Evolutionary conservation across 2,329 filamentous ascomycete genomes (phyloP), one percentile per base, ranked within the genome.

Genomic region (Zalaria obscura): DNA sequence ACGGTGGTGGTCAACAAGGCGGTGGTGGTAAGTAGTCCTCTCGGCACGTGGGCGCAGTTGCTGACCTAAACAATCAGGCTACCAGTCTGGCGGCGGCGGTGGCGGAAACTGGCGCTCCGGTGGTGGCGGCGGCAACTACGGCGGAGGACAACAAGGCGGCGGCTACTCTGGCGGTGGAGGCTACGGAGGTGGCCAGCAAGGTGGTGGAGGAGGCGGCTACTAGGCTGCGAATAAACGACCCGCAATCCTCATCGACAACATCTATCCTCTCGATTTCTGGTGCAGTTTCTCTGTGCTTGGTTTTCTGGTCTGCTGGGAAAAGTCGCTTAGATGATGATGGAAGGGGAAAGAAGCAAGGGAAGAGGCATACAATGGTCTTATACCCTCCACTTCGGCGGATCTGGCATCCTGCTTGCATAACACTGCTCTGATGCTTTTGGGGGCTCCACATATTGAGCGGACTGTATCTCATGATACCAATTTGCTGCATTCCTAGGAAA

Each of bases 1-100:
- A 58, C 37, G 51, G 53, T 33, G 58, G 58, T 44, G 57, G 58
- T 62, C 18, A 18, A 18, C 18, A 18, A 18, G 18, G 18, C 18
- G 18, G 18, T 18, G 18, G 18, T 18, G 18, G 18, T 18, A 29
- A 26, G 40, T 25, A 31, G 18, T 35, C 35, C 9, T 37, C 35
- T 8, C 8, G 9, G 25, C 32, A 18, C 18, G 18, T 18, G 18
- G 18, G 18, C 18, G 18, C 18, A 18, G 18, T 18, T 18, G 18
- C 18, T 18, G 18, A 18, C 18, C 18, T 18, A 18, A 18, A 18
- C 18, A 18, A 18, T 18, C 18, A 18, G 18, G 18, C 18, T 18
- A 18, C 18, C 18, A 18, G 18, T 18, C 18, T 42, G 47, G 47
- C 40, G 49, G 49, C 32, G 44, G 41, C 38, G 44, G 44, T 27